Percentiles rank a stretch among this genome's conserved stretches.
These are phyloP conservation scores for Saccharomycopsis phalli DNA, from an alignment of 1,139 yeast species.

Conservation along the genomic window DNA sequence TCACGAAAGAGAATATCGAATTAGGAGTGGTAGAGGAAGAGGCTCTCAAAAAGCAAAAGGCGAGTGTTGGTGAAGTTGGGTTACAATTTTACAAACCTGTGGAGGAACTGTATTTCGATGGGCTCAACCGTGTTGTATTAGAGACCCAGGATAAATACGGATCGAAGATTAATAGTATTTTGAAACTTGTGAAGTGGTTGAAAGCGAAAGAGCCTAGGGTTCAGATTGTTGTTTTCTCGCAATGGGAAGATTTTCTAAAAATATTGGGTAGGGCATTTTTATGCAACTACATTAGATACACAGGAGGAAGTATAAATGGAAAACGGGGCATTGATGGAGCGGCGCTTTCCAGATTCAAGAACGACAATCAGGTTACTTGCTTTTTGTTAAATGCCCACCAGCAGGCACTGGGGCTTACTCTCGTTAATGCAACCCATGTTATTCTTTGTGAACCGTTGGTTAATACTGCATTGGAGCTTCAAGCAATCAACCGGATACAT, in stretches of 20 bases:
- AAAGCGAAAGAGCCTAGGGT: slow-evolving; percentile 44
- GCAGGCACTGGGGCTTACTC: slow-evolving; percentile 82
- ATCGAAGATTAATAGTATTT: slow-evolving; percentile 75
- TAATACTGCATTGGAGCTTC: slow-evolving; percentile 79
- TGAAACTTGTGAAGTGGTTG: slow-evolving; percentile 61
- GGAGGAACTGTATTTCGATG: slow-evolving; percentile 32
- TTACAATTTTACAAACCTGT: slow-evolving; percentile 43
- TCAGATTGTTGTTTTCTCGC: slow-evolving; percentile 81
- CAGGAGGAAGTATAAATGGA: slow-evolving; percentile 26
- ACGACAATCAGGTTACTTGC: slow-evolving; percentile 62
- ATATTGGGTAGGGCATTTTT: slow-evolving; percentile 61
- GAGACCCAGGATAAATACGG: slow-evolving; percentile 51
- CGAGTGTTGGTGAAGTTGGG: slow-evolving; percentile 25
- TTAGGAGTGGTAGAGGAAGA: slow-evolving; percentile 35
- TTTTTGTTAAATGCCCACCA: slow-evolving; percentile 76
- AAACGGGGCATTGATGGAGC: slow-evolving; percentile 5
- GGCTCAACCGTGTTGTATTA: slow-evolving; percentile 37
- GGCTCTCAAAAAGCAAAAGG: slow-evolving; percentile 21
- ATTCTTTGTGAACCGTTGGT: slow-evolving; percentile 85
- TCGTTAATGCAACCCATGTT: slow-evolving; percentile 86
- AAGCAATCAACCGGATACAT: slow-evolving; percentile 86
- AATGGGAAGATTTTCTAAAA: slow-evolving; percentile 70
- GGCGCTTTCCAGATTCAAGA: slow-evolving; percentile 57
- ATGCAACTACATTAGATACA: slow-evolving; percentile 45
- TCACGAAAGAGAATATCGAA: slow-evolving; percentile 35